Evolutionary conservation across 2,329 filamentous ascomycete genomes (phyloP).

Genomic region (Thermothelomyces thermophilus): DNA sequence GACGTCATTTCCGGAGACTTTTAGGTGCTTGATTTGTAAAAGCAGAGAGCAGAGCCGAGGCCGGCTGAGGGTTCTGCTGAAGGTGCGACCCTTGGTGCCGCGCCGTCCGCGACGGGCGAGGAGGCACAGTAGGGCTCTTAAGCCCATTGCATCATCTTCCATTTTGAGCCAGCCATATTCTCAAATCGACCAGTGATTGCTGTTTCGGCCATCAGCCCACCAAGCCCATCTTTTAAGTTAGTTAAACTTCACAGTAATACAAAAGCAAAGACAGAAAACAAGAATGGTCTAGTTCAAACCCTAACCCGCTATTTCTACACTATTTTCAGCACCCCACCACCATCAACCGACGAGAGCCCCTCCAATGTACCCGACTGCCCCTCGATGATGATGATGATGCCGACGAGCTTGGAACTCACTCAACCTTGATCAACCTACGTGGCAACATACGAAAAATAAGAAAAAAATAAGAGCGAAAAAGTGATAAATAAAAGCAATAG

Average conservation of each 20-base stretch:
- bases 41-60: neutral
- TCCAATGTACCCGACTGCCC: conserved; percentile 5
- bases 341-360: neutral
- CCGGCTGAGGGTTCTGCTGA: neutral
- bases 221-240: no score
- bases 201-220: no score
- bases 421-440: neutral
- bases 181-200: no score
- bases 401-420: neutral
- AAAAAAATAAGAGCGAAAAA: neutral
- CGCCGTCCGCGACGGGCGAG: neutral
- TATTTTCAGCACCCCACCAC: neutral
- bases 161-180: neutral
- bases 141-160: no score
- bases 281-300: no score
- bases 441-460: neutral
- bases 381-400: neutral
- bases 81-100: neutral
- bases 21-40: conserved; percentile 18
- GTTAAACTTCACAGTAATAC: no score
- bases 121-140: no score
- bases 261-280: no score
- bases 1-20: conserved; percentile 8
- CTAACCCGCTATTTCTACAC: no score
- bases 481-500: neutral